These are phyloP conservation scores for Euphrasia confusa DNA, from an alignment of 257 asterid species.

Conservation along the genomic window DNA sequence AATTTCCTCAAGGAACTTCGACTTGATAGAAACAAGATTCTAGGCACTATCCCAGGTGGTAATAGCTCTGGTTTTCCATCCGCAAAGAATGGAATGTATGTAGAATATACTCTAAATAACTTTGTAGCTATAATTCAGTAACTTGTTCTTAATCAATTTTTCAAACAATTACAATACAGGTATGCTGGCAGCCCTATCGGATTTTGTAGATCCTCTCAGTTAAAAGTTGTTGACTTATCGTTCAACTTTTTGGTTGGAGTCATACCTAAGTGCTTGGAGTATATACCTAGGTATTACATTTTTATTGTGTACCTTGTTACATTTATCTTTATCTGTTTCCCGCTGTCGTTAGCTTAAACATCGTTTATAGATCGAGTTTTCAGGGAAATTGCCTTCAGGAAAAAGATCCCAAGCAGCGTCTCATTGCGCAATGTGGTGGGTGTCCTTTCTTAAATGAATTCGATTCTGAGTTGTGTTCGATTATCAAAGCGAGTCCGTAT, in stretches of 20 bases:
- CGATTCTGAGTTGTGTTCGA: neutral
- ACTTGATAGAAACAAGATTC: conserved; percentile 70
- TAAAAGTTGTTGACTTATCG: conserved; percentile 78
- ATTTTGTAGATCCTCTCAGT: conserved; percentile 58
- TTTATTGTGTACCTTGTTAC: neutral
- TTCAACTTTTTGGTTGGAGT: conserved; percentile 66
- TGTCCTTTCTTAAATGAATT: neutral
- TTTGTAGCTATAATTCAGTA: neutral
- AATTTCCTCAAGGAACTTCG: conserved; percentile 72
- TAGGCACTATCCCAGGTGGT: conserved; percentile 60
- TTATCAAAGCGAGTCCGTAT: neutral
- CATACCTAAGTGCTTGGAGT: conserved; percentile 72
- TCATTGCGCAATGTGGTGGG: conserved; percentile 48
- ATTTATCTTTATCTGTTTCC: conserved; percentile 11
- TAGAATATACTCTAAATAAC: conserved; percentile 12
- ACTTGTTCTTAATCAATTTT: neutral
- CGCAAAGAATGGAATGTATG: conserved; percentile 52
- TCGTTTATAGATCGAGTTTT: conserved; percentile 41
- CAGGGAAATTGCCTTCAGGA: conserved; percentile 59
- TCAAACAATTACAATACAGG: conserved; percentile 34
- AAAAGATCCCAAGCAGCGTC: conserved; percentile 48
- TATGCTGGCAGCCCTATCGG: conserved; percentile 49
- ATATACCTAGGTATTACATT: conserved; percentile 65
- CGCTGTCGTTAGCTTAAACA: neutral
- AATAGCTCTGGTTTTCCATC: conserved; percentile 43